Base-by-base conservation (phyloP, 2,329 filamentous ascomycete genomes). In the Helotiales sp. region DNA sequence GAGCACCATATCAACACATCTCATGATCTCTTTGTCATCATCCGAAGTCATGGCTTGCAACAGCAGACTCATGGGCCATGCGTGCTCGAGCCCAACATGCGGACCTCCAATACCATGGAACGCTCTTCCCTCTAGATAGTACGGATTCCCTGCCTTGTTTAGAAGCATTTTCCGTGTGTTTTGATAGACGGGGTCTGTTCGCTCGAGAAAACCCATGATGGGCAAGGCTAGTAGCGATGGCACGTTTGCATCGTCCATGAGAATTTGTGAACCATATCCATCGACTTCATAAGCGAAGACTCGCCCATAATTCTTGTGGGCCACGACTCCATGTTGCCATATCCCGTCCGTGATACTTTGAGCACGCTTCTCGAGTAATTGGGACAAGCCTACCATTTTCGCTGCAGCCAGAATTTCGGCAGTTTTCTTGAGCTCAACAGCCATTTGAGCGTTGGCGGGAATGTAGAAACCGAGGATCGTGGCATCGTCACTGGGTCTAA, bases 61-160 rank as follows among this genome's bases (percentile, higher is more conserved):
- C 8, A 99, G 84, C 69, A 97, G 82, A 77, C 92, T 96, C 93
- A 99, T 98, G 0, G 96, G 96, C 96, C 96, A 99, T 7, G 95
- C 96, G 72, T 97, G 92, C 74, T 87, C 83, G n/a, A 97, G 81
- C 0, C 96, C 96, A 72, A 97, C 91, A 75, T 89, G 88, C 6
- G 87, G 87, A 89, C 93, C 96, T 73, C 96, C 96, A 73, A 99
- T 97, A 6, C 96, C 96, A 58, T 87, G 86, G 75, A 99, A 97
- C 0, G 87, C 88, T 17, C 80, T 81, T 1, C 96, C 96, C 28
- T 84, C 84, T 6, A 99, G 84, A 77, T 89, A 98, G 78, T 97
- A 99, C 0, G 96, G 96, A 76, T 99, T 99, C 3, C 75, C 72
- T 11, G 68, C 63, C 55, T 75, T 78, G 22, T 67, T 71, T 4